Evolutionary conservation across 495 filamentous ascomycete species (phyloP).

Genomic region (Filosporella fistucella): DNA sequence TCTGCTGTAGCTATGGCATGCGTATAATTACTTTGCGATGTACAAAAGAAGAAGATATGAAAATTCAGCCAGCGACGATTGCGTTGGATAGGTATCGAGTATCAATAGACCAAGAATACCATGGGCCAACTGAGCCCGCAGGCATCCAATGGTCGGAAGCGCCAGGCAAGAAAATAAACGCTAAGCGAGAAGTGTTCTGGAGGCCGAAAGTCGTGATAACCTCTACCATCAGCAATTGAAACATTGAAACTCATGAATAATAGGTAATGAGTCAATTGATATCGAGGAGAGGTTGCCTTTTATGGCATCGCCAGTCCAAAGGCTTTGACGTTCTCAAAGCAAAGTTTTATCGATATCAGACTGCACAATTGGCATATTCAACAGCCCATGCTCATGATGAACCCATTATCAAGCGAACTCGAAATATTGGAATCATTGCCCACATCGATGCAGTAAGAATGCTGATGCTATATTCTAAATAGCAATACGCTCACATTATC

Average conservation of each 20-base stretch:
- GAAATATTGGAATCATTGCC: constrained; percentile 98
- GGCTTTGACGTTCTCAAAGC: neutral
- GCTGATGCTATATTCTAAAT: neutral
- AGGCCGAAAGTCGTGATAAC: neutral
- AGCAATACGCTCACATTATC: constrained; percentile 14
- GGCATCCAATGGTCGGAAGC: constrained; percentile 12
- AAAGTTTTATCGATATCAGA: too few species aligned
- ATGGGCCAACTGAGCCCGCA: constrained; percentile 1
- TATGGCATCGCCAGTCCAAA: constrained; percentile 16
- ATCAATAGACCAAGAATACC: too few species aligned
- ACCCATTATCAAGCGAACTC: constrained; percentile 45
- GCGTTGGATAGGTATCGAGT: too few species aligned
- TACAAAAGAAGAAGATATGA: too few species aligned
- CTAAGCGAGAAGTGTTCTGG: constrained; percentile 9
- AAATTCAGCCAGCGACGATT: too few species aligned
- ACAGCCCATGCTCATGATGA: constrained; percentile 10
- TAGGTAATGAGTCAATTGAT: constrained; percentile 21
- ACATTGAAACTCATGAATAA: neutral
- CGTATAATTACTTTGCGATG: too few species aligned
- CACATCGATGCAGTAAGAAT: constrained; percentile 88
- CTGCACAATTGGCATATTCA: too few species aligned
- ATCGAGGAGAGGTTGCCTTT: constrained; percentile 11
- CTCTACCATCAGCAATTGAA: neutral
- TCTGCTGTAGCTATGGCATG: too few species aligned
- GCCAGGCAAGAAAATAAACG: constrained; percentile 7